A percentile compares a stretch with the other conserved stretches of the same genome.
Conservation (phyloP, 2,329 filamentous ascomycete species). For the Alternaria burnsii region DNA sequence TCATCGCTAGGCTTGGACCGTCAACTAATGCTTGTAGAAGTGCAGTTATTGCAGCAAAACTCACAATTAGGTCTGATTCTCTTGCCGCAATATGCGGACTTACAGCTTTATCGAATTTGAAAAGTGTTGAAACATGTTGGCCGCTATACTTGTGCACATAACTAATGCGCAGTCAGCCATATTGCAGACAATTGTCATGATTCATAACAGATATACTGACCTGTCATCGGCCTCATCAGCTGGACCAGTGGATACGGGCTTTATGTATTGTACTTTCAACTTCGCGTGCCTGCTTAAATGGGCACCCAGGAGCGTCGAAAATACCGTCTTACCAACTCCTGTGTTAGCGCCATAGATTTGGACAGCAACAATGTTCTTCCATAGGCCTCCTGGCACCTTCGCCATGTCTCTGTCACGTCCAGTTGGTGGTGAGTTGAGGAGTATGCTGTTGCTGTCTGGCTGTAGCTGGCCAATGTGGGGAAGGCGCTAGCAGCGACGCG, state of each 20-base stretch:
- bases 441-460: neutral
- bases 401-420: slow-evolving; percentile 38
- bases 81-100: slow-evolving; percentile 80
- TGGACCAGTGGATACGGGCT: slow-evolving; percentile 82
- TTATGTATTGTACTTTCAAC: slow-evolving; percentile 70
- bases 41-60: slow-evolving; percentile 3
- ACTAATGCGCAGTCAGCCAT: slow-evolving; percentile 49
- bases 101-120: slow-evolving; percentile 76
- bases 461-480: neutral
- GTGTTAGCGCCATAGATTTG: slow-evolving; percentile 88
- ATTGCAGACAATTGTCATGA: neutral
- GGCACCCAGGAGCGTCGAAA: slow-evolving; percentile 76
- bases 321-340: slow-evolving; percentile 83
- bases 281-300: slow-evolving; percentile 50
- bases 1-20: slow-evolving; percentile 35
- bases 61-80: slow-evolving; percentile 27
- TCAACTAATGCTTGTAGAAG: slow-evolving; percentile 7
- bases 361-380: slow-evolving; percentile 72
- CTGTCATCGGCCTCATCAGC: slow-evolving; percentile 73
- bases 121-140: slow-evolving; percentile 67
- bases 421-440: slow-evolving; percentile 2
- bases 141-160: slow-evolving; percentile 70
- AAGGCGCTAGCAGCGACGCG: slow-evolving; percentile 6
- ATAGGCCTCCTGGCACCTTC: slow-evolving; percentile 68
- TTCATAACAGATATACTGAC: slow-evolving; percentile 52